Evolutionary conservation across 768 basidiomycete genomes (phyloP).

Genomic region (Lentinula guzmanii): DNA sequence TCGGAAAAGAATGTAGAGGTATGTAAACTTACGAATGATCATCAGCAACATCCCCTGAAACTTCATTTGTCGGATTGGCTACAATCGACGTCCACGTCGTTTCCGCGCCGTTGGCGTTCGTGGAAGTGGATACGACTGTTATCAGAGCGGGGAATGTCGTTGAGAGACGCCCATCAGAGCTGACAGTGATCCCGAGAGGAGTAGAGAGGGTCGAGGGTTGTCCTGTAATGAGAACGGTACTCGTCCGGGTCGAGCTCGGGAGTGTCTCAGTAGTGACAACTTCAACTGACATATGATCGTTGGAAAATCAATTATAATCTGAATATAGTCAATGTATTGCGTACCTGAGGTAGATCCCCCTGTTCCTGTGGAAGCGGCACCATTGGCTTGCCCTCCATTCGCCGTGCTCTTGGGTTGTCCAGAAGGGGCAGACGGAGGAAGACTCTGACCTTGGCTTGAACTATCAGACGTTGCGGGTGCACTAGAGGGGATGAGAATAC

Average conservation of each 20-base stretch:
- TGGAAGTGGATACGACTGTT: slow-evolving; percentile 40
- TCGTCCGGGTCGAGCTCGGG: slow-evolving; percentile 24
- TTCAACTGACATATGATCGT: slow-evolving; percentile 7
- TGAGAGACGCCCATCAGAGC: slow-evolving; percentile 27
- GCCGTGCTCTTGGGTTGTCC: not conserved
- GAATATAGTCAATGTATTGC: not conserved
- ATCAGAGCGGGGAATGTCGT: slow-evolving; percentile 39
- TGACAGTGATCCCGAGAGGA: slow-evolving; percentile 33
- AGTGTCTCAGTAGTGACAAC: slow-evolving; percentile 10
- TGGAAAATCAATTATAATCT: not conserved
- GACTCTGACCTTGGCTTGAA: not conserved
- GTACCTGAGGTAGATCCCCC: slow-evolving; percentile 5
- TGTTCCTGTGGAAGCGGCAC: not conserved
- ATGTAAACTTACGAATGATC: slow-evolving; percentile 18
- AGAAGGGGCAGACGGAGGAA: not conserved
- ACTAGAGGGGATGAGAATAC: slow-evolving; percentile 1
- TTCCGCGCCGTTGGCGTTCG: slow-evolving; percentile 34
- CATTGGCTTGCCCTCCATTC: not conserved
- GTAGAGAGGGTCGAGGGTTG: slow-evolving; percentile 36
- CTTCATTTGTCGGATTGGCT: slow-evolving; percentile 39
- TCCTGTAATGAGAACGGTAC: slow-evolving; percentile 29
- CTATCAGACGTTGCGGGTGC: not conserved
- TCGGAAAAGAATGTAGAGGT: not conserved
- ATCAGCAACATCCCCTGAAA: slow-evolving; percentile 12
- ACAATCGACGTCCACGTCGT: slow-evolving; percentile 48